Base-by-base conservation (phyloP, 495 filamentous ascomycete species). In the Poronia punctata region DNA sequence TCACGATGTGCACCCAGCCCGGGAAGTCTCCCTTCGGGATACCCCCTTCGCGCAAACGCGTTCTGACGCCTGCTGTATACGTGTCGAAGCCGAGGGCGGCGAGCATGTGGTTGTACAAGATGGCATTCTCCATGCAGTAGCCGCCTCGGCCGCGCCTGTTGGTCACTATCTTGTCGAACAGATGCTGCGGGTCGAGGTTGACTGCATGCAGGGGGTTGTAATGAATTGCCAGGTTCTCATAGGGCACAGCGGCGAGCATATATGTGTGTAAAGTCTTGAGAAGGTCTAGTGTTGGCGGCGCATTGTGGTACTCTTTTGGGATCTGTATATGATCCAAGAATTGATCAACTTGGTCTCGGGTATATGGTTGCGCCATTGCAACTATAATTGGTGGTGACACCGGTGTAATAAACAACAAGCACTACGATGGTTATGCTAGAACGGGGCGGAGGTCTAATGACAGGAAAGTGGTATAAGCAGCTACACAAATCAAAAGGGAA, bases 51-150 rank as follows among this genome's bases (percentile, higher is more conserved):
- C 57, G 45, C 6, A 40, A 26, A 1, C 66, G 56, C 41, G 59
- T 59, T 36, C 62, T 48, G 10, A 65, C 59, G 41, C 59, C 61
- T n/a, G 49, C 38, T 1, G 49, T 66, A 51, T 75, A 77, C 3
- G 72, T 59, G 11, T 62, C 48, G 46, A 76, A 86, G 3, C 80
- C 81, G 12, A 86, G 52, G 8, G 63, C 70, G 28, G 69, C 58
- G 6, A 86, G 64, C 11, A 84, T 55, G 30, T 73, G 71, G 26
- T 72, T 63, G 53, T 84, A 84, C 36, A 84, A 71, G 34, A 67
- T 66, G 49, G 73, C 80, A 35, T 72, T 68, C 50, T 85, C 81
- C 67, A 86, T 78, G 61, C 80, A 86, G 50, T 84, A 83, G 3
- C 81, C 81, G 18, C 83, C 83, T n/a, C 77, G 59, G 15, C 75